Percentiles rank a stretch among this genome's conserved stretches.
Conservation (phyloP, 257 asterid species). For the Nicotiana benthamiana region DNA sequence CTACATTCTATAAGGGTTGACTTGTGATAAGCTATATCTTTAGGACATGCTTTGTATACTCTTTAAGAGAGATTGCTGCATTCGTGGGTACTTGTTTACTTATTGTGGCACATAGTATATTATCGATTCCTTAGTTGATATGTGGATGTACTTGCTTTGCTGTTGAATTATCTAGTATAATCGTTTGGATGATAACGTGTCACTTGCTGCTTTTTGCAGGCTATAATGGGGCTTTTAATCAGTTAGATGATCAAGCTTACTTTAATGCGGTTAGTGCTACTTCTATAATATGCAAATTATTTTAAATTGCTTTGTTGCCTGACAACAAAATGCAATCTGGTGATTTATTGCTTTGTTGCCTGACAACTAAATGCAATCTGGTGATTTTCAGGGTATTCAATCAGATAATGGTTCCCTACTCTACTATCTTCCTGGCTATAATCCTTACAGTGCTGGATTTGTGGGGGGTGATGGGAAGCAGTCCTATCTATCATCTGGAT, state of each 20-base stretch:
- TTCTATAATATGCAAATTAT: background rate
- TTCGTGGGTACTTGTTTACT: background rate
- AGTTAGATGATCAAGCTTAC: slow-evolving; percentile 50
- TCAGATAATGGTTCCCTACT: slow-evolving; percentile 41
- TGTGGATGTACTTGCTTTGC: background rate
- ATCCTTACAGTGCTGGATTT: slow-evolving; percentile 52
- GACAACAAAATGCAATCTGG: background rate
- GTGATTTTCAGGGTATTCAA: slow-evolving; percentile 33
- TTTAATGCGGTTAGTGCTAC: slow-evolving; percentile 32
- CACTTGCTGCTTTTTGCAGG: slow-evolving; percentile 27
- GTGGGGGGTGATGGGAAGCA: slow-evolving; percentile 53
- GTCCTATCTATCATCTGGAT: slow-evolving; percentile 38
- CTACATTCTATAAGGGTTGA: background rate
- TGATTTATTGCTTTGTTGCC: background rate
- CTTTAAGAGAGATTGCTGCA: background rate
- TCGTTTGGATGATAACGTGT: background rate
- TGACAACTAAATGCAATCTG: background rate
- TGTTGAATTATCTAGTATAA: background rate
- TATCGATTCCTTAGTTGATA: background rate
- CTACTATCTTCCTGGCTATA: slow-evolving; percentile 53
- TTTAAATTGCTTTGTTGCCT: background rate
- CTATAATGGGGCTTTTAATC: slow-evolving; percentile 38
- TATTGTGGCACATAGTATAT: background rate
- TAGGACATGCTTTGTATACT: background rate
- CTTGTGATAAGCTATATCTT: background rate